Percentiles rank a stretch among this genome's conserved stretches.
These are phyloP conservation scores for Hanseniaspora lindneri DNA, from an alignment of 805 yeast species.

Conservation along the genomic window DNA sequence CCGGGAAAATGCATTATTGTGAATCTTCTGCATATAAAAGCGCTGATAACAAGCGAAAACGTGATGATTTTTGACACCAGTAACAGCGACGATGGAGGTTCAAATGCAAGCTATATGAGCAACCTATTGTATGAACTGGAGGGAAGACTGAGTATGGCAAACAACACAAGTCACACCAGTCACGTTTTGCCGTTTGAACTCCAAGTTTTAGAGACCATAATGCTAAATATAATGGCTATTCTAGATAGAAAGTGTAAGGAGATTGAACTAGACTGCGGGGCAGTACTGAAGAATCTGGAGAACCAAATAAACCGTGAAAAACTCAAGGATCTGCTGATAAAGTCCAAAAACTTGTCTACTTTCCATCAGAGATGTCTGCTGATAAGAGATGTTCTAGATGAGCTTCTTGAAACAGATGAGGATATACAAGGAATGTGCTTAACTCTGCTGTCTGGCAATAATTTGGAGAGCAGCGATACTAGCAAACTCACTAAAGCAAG, in stretches of 20 bases:
- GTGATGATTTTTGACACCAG: slow-evolving; percentile 71
- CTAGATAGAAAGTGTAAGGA: slow-evolving; percentile 62
- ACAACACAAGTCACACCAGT: slow-evolving; percentile 19
- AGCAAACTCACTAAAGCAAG: slow-evolving; percentile 28
- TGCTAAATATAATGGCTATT: slow-evolving; percentile 67
- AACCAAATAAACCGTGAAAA: slow-evolving; percentile 66
- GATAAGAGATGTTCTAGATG: slow-evolving; percentile 72
- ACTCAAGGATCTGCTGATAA: slow-evolving; percentile 58
- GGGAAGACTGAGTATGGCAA: slow-evolving; percentile 33
- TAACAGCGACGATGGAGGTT: slow-evolving; percentile 18
- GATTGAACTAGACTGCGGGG: slow-evolving; percentile 48
- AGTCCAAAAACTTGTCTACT: slow-evolving; percentile 56
- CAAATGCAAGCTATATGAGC: slow-evolving; percentile 45
- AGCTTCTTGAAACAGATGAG: slow-evolving; percentile 74
- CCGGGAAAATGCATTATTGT: slow-evolving; percentile 62
- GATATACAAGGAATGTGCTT: slow-evolving; percentile 72
- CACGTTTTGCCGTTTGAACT: slow-evolving; percentile 55
- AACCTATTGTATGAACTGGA: slow-evolving; percentile 71
- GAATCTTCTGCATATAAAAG: slow-evolving; percentile 77
- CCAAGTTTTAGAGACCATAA: slow-evolving; percentile 67
- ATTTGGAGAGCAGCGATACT: slow-evolving; percentile 19
- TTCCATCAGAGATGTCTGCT: slow-evolving; percentile 66
- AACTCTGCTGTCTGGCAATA: slow-evolving; percentile 27
- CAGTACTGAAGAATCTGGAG: slow-evolving; percentile 58
- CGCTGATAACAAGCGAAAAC: slow-evolving; percentile 65